Conservation (phyloP, 140 eudicot species). For the Anethum foeniculum region DNA sequence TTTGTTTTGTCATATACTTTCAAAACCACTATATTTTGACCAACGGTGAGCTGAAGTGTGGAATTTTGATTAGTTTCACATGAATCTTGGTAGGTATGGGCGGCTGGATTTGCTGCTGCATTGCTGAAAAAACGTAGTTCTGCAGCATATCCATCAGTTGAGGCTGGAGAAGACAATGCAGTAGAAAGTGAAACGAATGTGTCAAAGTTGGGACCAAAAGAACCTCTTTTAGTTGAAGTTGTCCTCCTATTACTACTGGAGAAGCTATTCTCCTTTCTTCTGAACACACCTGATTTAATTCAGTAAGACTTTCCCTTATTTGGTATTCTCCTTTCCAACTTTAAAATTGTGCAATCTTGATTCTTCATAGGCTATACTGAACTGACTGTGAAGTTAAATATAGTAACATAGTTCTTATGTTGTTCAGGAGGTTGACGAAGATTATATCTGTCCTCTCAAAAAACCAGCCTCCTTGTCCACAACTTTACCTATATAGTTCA, state of each 20-base stretch:
- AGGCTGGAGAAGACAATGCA: slow-evolving; percentile 23
- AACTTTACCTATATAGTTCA: slow-evolving; percentile 79
- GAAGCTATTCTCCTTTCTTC: slow-evolving; percentile 55
- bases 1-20: background rate
- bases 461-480: slow-evolving; percentile 67
- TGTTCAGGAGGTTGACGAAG: slow-evolving; percentile 51
- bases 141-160: slow-evolving; percentile 39
- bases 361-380: background rate
- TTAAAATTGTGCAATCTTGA: background rate
- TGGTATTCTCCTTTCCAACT: background rate
- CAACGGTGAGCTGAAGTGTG: background rate
- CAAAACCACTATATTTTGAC: background rate
- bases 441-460: slow-evolving; percentile 36
- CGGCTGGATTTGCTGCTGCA: slow-evolving; percentile 89
- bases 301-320: slow-evolving; percentile 35
- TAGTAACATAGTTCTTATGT: background rate
- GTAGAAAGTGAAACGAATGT: slow-evolving; percentile 14
- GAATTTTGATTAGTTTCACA: background rate
- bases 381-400: background rate
- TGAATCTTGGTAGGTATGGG: slow-evolving; percentile 57
- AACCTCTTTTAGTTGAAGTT: slow-evolving; percentile 42
- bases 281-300: slow-evolving; percentile 51
- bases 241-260: slow-evolving; percentile 49
- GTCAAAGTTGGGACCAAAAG: slow-evolving; percentile 27
- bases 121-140: slow-evolving; percentile 69